Percentiles rank a stretch among this genome's conserved stretches.
phyloP scores from a whole-genome alignment of 306 rosid genomes.

The Acacia acuminata region DNA sequence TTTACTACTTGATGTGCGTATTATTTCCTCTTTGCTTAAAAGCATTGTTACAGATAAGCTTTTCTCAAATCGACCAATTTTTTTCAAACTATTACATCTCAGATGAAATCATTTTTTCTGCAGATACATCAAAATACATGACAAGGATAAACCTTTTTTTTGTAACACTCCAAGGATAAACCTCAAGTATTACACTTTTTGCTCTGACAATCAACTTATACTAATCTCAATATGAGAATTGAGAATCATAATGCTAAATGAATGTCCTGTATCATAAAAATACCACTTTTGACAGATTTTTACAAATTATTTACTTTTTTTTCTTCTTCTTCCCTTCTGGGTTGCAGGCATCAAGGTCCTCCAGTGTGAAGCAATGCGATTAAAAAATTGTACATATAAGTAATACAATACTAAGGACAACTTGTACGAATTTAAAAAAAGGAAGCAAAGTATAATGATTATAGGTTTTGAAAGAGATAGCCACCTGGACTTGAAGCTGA shows the following conservation, averaged over 20 bases:
- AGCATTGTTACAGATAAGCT: background rate
- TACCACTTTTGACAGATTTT: background rate
- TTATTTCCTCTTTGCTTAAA: background rate
- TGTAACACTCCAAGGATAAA: background rate
- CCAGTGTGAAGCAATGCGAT: background rate
- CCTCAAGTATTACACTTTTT: background rate
- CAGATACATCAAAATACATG: background rate
- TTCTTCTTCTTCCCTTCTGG: background rate
- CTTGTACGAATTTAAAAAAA: background rate
- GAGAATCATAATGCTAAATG: background rate
- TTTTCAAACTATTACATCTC: background rate
- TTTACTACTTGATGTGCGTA: background rate
- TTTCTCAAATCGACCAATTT: background rate
- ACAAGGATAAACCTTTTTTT: background rate
- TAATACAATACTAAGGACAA: background rate
- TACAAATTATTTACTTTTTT: too few relatives aligned
- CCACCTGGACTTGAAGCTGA: slow-evolving; percentile 77
- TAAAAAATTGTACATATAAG: background rate
- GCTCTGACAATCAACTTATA: background rate
- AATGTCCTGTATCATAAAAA: background rate
- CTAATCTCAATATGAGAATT: background rate
- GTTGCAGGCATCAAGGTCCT: background rate
- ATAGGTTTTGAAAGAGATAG: background rate
- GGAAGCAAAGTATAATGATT: background rate
- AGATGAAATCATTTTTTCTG: background rate